Evolutionary conservation across 495 filamentous ascomycete genomes (phyloP).

Genomic region (Rostrohypoxylon terebratum): DNA sequence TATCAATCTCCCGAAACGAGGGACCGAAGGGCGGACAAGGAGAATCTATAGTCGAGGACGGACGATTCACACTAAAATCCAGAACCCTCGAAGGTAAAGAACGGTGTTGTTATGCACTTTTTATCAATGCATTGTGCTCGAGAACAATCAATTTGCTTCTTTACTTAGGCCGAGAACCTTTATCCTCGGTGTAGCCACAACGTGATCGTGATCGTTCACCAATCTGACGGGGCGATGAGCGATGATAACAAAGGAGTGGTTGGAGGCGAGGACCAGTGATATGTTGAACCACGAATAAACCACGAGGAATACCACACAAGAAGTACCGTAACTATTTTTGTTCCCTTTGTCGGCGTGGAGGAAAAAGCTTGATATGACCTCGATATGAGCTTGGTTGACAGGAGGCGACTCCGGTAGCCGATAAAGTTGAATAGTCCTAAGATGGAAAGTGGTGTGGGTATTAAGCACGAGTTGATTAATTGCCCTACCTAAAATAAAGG

Average conservation of each 20-base stretch:
- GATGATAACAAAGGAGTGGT: conserved; percentile 34
- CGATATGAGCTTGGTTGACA: conserved; percentile 18
- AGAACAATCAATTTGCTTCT: conserved; percentile 40
- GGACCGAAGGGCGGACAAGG: conserved; percentile 32
- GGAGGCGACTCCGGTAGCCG: conserved; percentile 30
- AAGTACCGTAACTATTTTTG: conserved; percentile 1
- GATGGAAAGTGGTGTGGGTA: conserved; percentile 35
- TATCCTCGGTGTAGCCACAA: conserved; percentile 26
- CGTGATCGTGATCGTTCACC: conserved; percentile 10
- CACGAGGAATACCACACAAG: too few relatives aligned
- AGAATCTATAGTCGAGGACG: conserved; percentile 38
- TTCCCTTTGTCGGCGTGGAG: conserved; percentile 29
- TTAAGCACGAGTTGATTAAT: conserved; percentile 32
- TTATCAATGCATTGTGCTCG: conserved; percentile 48
- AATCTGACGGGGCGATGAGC: background rate
- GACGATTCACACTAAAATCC: conserved; percentile 32
- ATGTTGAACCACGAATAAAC: background rate
- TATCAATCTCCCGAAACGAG: conserved; percentile 22
- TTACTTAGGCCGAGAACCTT: conserved; percentile 30
- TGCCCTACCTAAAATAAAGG: conserved; percentile 22
- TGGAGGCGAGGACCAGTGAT: background rate
- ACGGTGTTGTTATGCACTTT: conserved; percentile 25
- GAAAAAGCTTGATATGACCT: conserved; percentile 14
- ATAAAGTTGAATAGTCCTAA: conserved; percentile 40
- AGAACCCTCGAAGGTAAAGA: conserved; percentile 45